A percentile compares a stretch with the other conserved stretches of the same genome.
These are phyloP conservation scores for Trichoderma sp. DNA, from an alignment of 2,329 filamentous ascomycete species.

Conservation along the genomic window DNA sequence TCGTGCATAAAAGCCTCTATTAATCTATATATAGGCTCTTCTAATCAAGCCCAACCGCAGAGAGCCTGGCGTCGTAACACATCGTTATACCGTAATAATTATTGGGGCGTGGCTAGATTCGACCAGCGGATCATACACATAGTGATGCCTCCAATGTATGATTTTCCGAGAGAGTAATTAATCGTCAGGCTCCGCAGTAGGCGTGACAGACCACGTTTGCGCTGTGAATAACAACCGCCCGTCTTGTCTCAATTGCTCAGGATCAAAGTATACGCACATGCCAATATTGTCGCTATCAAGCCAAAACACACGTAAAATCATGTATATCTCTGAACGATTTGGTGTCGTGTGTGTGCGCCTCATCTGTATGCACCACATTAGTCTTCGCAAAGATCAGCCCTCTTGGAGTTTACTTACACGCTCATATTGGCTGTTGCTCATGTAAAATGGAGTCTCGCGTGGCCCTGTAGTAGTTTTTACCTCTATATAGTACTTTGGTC, in stretches of 20 bases:
- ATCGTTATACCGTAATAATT: no score
- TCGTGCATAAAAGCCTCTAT: no score
- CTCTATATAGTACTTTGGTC: slow-evolving; percentile 48
- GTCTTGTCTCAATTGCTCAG: not conserved
- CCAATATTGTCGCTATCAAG: not conserved
- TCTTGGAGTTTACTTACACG: slow-evolving; percentile 6
- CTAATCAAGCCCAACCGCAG: no score
- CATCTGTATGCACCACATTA: not conserved
- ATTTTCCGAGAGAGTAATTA: not conserved
- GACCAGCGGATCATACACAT: no score
- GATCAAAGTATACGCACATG: not conserved
- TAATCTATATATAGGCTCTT: no score
- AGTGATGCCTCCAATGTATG: no score
- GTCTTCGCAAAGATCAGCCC: slow-evolving; percentile 35
- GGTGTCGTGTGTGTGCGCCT: not conserved
- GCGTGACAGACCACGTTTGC: not conserved
- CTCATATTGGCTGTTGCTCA: slow-evolving; percentile 47
- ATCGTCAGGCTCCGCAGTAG: not conserved
- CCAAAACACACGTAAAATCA: not conserved
- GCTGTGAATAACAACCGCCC: not conserved
- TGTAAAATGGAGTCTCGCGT: slow-evolving; percentile 45
- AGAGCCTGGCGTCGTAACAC: no score
- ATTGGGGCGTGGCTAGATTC: no score
- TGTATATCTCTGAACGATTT: not conserved
- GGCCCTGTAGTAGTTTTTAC: slow-evolving; percentile 49